Evolutionary conservation across 2,329 filamentous ascomycete genomes (phyloP), one percentile per base, ranked within the genome.

Genomic region (Metarhizium humberi): DNA sequence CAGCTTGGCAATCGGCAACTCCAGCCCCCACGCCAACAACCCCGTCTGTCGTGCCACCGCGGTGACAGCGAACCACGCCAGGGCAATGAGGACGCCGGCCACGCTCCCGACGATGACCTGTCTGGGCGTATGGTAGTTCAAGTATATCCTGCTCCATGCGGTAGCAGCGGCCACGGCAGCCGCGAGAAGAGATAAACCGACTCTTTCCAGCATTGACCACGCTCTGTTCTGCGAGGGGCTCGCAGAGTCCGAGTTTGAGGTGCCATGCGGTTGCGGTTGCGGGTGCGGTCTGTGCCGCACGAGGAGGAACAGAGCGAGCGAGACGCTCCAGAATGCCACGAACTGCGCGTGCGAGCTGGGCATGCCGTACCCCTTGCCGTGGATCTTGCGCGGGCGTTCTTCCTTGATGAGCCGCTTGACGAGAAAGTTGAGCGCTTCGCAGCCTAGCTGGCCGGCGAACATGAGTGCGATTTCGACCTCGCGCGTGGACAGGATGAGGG

Each of bases 361-460:
- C 95, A 99, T 99, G 63, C 94, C 95, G 68, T 99, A 99, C 60
- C 94, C 94, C 71, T 95, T 95, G 55, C 90, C 92, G 66, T 92
- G 85, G 78, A 77, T 86, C 82, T 87, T 87, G 59, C 78, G 81
- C 32, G 94, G 94, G 51, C 94, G 82, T 70, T 96, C 90, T 71
- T 97, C 90, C 67, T 92, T 94, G 69, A 99, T 92, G 59, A 90
- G 77, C 30, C 94, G 82, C 77, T 99, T 99, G 51, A 99, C 77
- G 3, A 78, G 73, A 71, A 95, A 96, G 73, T 99, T 99, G 64
- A 95, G 75, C 32, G 81, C 91, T 70, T 99, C 95, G 75, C 92
- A 97, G 52, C 80, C 85, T 71, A 97, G 82, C 71, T 99, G 94
- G 52, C 95, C 95, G 29, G 81, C 83, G 70, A 96, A 95, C 83